These are phyloP conservation scores for Penicillium paneum DNA, from an alignment of 2,329 filamentous ascomycete species.

Conservation along the genomic window DNA sequence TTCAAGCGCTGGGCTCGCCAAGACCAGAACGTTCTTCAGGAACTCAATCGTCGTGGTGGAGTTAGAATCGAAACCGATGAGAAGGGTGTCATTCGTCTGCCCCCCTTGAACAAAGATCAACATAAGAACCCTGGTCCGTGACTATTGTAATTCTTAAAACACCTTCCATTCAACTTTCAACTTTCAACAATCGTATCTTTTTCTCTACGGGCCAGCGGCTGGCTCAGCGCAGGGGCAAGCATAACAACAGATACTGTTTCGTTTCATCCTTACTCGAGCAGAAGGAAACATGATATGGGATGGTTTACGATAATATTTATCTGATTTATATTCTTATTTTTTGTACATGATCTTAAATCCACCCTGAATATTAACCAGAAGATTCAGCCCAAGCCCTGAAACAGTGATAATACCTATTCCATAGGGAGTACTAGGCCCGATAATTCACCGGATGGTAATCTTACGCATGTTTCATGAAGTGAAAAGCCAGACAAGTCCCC, in stretches of 20 bases:
- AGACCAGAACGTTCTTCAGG: constrained; percentile 31
- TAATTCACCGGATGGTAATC: not conserved
- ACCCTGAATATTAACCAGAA: not conserved
- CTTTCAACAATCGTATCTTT: not conserved
- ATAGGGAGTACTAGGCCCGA: not conserved
- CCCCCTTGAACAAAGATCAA: constrained; percentile 10
- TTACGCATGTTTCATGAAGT: not conserved
- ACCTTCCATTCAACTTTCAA: not conserved
- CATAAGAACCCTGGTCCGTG: not conserved
- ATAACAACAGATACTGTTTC: not conserved
- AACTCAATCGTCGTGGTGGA: constrained; percentile 29
- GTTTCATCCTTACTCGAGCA: not conserved
- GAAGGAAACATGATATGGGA: not conserved
- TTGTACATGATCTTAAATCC: not conserved
- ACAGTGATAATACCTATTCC: too few relatives aligned
- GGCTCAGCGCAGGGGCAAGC: not conserved
- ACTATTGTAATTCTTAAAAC: not conserved
- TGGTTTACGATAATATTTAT: not conserved
- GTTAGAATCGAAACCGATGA: constrained; percentile 30
- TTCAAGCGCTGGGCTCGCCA: constrained; percentile 39
- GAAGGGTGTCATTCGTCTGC: constrained; percentile 32
- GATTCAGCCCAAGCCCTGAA: too few relatives aligned
- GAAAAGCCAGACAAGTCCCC: too few relatives aligned
- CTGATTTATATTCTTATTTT: not conserved
- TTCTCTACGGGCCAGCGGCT: not conserved